Base-by-base conservation (phyloP, 2,329 filamentous ascomycete genomes). In the Exophiala xenobiotica region DNA sequence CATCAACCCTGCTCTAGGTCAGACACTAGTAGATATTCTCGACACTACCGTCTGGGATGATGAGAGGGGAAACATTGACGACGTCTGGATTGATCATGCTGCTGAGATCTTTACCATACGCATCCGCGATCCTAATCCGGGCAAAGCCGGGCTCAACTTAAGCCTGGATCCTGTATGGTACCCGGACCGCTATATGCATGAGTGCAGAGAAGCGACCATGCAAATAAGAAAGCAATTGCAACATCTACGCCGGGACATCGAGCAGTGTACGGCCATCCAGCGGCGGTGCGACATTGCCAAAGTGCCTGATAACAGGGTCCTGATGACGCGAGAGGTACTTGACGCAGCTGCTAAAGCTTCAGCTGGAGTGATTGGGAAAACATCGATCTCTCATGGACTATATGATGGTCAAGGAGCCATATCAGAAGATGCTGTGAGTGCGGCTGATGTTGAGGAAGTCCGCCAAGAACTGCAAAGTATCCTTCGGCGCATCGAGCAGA, bases 181-280 rank as follows among this genome's bases (percentile, higher is more conserved):
- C 57, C 73, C 78, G 3, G 82, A 85, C 65, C 75, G 81, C 39
- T 86, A 85, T 63, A 68, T 83, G 39, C 70, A 78, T 42, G 68
- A 73, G 54, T 79, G 78, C 52, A 70, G 73, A 49, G 70, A 71
- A 1, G 61, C 72, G 7, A 73, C 78, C 12, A 70, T 70, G 37
- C 68, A 72, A 6, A 73, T 82, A 51, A 74, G 78, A 11, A 50
- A 51, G 35, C 45, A 68, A 55, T 62, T 71, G 6, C 62, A 68
- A 38, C 59, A 68, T 5, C 33, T 59, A 24, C 56, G 46, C 9
- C 38, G 51, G 47, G 52, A 60, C 33, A 54, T 60, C 11, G 48
- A 53, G 9, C 53, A 56, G 14, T 56, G 49, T 19, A 55, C 51
- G n/a, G 41, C 48, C 26, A 35, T 56, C 16, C 58, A 59, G 27